Evolutionary conservation across 2,329 filamentous ascomycete species (phyloP).

Genomic region (Raffaelea arxii): DNA sequence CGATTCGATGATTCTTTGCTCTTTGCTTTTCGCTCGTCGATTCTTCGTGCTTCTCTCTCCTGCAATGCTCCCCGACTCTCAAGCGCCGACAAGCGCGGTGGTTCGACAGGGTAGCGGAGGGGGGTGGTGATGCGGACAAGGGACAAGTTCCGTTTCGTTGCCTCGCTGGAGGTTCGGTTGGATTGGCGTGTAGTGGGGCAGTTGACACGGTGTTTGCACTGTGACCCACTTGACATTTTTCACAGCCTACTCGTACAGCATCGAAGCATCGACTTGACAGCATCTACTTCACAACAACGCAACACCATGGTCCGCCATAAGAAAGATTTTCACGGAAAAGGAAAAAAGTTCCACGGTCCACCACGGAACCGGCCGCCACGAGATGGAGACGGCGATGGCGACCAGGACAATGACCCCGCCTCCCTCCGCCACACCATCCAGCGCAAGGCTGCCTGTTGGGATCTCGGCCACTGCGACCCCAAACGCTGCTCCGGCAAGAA

Average conservation of each 20-base stretch:
- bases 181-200: no score
- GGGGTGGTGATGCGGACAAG: no score
- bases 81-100: no score
- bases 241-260: no score
- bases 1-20: neutral
- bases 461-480: slow-evolving; percentile 93
- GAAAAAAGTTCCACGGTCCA: slow-evolving; percentile 57
- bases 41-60: neutral
- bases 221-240: no score
- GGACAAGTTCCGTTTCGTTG: no score
- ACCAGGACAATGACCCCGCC: slow-evolving; percentile 19
- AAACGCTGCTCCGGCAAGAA: slow-evolving; percentile 95
- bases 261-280: no score
- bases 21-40: neutral
- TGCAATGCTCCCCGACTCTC: neutral
- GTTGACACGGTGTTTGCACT: no score
- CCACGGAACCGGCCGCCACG: slow-evolving; percentile 36
- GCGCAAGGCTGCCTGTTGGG: slow-evolving; percentile 89
- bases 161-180: no score
- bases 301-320: slow-evolving; percentile 82
- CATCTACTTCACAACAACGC: neutral
- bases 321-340: slow-evolving; percentile 69
- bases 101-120: no score
- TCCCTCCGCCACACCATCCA: slow-evolving; percentile 9
- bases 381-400: slow-evolving; percentile 20